Evolutionary conservation across 495 filamentous ascomycete species (phyloP).

Genomic region (Trichoderma asperelloides): DNA sequence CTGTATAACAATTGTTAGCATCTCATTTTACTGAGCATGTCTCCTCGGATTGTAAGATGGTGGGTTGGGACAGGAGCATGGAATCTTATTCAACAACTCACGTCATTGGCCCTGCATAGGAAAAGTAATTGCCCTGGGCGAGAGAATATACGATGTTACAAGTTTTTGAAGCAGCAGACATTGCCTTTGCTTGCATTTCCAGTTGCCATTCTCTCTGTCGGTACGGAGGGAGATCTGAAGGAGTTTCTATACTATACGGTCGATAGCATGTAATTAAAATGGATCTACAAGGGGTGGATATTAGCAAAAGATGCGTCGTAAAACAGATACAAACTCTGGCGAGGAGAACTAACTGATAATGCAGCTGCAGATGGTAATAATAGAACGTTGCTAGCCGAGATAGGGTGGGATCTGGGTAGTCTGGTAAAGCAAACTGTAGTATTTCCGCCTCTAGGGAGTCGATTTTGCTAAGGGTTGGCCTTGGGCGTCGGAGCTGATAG

Average conservation of each 20-base stretch:
- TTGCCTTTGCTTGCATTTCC: neutral
- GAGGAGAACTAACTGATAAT: neutral
- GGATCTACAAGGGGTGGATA: neutral
- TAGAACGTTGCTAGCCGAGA: neutral
- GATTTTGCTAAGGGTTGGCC: neutral
- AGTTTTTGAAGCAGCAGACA: neutral
- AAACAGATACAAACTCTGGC: neutral
- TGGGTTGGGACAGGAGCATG: neutral
- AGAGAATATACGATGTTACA: neutral
- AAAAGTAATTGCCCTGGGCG: neutral
- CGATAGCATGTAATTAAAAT: neutral
- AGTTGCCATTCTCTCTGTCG: conserved; percentile 1
- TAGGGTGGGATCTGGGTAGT: neutral
- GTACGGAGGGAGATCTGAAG: neutral
- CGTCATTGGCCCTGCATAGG: conserved; percentile 3
- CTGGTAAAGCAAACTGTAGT: neutral
- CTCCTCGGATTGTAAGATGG: neutral
- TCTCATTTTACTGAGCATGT: too few relatives aligned
- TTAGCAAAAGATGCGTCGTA: neutral
- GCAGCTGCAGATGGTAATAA: neutral
- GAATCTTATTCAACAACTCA: neutral
- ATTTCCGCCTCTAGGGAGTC: neutral
- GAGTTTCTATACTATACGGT: neutral
- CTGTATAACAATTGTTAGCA: neutral
- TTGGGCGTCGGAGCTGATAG: neutral